Conservation (phyloP, 257 asterid species). For the Solanum etuberosum region DNA sequence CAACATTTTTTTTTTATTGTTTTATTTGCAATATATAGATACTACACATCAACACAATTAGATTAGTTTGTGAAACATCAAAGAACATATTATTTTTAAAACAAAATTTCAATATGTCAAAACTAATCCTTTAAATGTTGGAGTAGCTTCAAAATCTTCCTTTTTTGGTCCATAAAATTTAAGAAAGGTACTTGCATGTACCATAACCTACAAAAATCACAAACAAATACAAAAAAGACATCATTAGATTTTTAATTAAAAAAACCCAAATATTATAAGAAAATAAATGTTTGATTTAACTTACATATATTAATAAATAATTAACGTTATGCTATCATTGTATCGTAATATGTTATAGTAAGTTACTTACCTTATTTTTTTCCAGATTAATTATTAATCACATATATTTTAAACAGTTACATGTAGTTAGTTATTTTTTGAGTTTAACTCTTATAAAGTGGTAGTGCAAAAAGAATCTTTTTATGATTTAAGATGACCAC, state of each 20-base stretch:
- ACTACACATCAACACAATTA: neutral
- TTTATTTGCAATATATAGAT: neutral
- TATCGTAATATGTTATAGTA: neutral
- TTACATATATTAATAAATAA: neutral
- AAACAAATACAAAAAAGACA: neutral
- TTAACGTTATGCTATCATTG: neutral
- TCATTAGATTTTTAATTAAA: neutral
- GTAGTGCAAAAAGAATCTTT: neutral
- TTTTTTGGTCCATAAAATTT: neutral
- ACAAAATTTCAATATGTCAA: neutral
- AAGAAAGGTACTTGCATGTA: constrained; percentile 30
- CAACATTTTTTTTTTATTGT: neutral
- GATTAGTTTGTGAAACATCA: neutral
- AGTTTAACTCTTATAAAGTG: neutral
- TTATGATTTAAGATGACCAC: neutral
- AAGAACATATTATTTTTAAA: neutral
- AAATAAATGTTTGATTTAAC: neutral
- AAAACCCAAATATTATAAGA: neutral
- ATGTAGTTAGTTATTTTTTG: neutral
- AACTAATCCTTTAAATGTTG: neutral
- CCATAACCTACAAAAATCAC: constrained; percentile 38
- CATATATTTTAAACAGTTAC: neutral
- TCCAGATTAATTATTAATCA: neutral
- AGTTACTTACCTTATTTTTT: neutral
- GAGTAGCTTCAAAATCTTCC: neutral